Evolutionary conservation across 495 filamentous ascomycete species (phyloP), one percentile per base, ranked within the genome.

Genomic region (Rostrohypoxylon terebratum): DNA sequence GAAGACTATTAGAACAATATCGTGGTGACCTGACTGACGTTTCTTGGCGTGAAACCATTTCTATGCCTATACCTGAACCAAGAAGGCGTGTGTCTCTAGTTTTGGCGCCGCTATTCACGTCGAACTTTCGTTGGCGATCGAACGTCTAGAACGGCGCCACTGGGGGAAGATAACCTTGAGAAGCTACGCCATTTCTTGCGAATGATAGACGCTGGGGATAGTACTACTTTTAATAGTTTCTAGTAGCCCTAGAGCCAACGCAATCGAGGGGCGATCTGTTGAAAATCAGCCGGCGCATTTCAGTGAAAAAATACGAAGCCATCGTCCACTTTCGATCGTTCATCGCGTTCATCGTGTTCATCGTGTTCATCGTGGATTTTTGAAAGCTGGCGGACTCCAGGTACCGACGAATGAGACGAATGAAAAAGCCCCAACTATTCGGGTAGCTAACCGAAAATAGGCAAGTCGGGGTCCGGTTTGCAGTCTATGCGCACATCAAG

Each of bases 381-480:
- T 36, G 31, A 23, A 53, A 25, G 38, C 8, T 53, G 23, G n/a
- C 9, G 10, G 47, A 25, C 28, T 28, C 16, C 11, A 53, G n/a
- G 23, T 28, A 10, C 23, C 23, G 21, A 58, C 63, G 51, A 72
- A 67, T 63, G 3, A 51, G 21, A 58, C 63, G 51, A 72, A 67
- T 63, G 3, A 51, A 54, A 63, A 59, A 59, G 6, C 18, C 16
- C 18, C 34, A 64, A 34, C 9, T 4, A 0, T 44, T 66, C 58
- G 63, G 58, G 69, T 62, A 59, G 23, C 54, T 65, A 71, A 18
- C 61, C 61, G 18, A 38, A 70, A 61, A 11, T 51, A 55, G 61
- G 13, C 42, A 66, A 62, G 54, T 10, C 36, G 61, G 38, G 64
- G 18, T 40, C 53, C 20, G 14, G 45, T 28, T 45, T 45, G 14